Percentiles rank a stretch among this genome's conserved stretches.
These are phyloP conservation scores for Pilaira anomala DNA, from an alignment of 192 early-diverging fungal species.

Conservation along the genomic window DNA sequence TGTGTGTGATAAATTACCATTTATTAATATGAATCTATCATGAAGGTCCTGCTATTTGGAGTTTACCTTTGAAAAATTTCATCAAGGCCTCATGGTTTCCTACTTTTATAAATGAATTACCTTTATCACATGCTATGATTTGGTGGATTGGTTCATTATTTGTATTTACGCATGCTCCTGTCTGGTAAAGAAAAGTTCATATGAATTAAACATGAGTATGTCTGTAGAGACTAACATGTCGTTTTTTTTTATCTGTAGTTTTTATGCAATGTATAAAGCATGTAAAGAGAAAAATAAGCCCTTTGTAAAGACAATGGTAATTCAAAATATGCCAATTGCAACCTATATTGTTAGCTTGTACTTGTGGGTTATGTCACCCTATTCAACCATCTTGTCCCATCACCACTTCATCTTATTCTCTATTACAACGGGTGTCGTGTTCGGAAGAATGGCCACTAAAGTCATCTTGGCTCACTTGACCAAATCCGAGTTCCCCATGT, in stretches of 20 bases:
- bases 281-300: slow-evolving; percentile 57
- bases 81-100: slow-evolving; percentile 17
- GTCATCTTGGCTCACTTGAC: slow-evolving; percentile 90
- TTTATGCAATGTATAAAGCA: slow-evolving; percentile 36
- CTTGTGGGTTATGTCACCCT: slow-evolving; percentile 66
- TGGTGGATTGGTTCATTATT: slow-evolving; percentile 20
- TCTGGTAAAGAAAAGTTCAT: slow-evolving; percentile 37
- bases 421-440: slow-evolving; percentile 73
- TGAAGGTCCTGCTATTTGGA: slow-evolving; percentile 24
- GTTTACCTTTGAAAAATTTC: slow-evolving; percentile 4
- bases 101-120: not conserved
- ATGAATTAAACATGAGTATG: not conserved
- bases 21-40: too few species aligned
- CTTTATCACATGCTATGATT: slow-evolving; percentile 17
- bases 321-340: slow-evolving; percentile 62
- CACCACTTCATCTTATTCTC: slow-evolving; percentile 75
- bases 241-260: slow-evolving; percentile 26
- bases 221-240: too few species aligned
- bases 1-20: too few species aligned
- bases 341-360: slow-evolving; percentile 61
- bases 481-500: slow-evolving; percentile 78
- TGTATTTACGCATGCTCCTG: slow-evolving; percentile 32
- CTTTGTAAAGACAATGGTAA: slow-evolving; percentile 52
- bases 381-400: slow-evolving; percentile 63
- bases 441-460: slow-evolving; percentile 84